A percentile compares a stretch with the other conserved stretches of the same genome.
Conservation (phyloP, 768 basidiomycete genomes). For the Boletus pseudo-olivaceus region DNA sequence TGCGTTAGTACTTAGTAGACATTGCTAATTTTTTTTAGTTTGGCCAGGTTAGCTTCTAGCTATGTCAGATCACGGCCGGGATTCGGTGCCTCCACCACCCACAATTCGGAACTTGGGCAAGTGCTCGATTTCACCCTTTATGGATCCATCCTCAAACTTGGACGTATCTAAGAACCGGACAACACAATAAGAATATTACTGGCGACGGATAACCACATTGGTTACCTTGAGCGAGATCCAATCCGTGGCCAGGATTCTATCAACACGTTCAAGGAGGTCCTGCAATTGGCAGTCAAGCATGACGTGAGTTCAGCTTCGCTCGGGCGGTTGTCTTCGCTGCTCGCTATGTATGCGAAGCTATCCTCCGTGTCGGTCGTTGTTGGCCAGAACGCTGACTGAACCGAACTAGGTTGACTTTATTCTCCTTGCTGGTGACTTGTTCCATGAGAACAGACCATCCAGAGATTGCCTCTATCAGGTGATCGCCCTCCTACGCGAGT, state of each 20-base stretch:
- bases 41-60: background rate
- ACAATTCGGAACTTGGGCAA: constrained; percentile 39
- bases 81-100: constrained; percentile 30
- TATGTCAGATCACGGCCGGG: constrained; percentile 28
- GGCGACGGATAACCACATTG: constrained; percentile 95
- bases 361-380: background rate
- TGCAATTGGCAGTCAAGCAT: constrained; percentile 85
- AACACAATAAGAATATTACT: constrained; percentile 81
- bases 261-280: constrained; percentile 90
- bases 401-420: constrained; percentile 83
- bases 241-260: constrained; percentile 93
- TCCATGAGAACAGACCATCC: constrained; percentile 96
- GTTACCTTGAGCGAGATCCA: constrained; percentile 92
- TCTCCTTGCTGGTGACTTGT: constrained; percentile 91
- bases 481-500: constrained; percentile 86
- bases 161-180: constrained; percentile 42
- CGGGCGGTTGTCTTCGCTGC: background rate
- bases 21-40: background rate
- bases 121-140: constrained; percentile 15
- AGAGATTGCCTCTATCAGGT: constrained; percentile 86
- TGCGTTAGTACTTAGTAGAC: background rate
- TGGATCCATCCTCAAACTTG: constrained; percentile 1
- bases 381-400: constrained; percentile 1
- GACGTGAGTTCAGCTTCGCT: constrained; percentile 53
- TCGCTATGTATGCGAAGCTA: background rate